Base-by-base conservation (phyloP, 176 grass and related monocot genomes). In the Cenchrus purpureus region DNA sequence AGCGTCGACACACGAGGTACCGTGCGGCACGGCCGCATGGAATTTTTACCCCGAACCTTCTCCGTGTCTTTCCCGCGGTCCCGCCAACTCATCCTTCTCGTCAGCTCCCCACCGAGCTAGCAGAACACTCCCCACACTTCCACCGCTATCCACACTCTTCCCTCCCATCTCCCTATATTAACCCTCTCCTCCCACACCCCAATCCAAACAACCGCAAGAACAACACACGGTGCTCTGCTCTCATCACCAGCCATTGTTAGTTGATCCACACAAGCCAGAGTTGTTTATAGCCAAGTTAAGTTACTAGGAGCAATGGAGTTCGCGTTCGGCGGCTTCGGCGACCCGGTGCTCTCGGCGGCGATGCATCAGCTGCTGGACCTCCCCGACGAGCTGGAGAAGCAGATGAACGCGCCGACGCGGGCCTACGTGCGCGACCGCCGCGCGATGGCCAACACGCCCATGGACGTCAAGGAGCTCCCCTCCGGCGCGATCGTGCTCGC, bases 381-480 rank as follows among this genome's bases (percentile, higher is more conserved):
- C 22, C 88, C 91, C 1, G 86, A 92, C 42, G 88, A 95, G 83
- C 76, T 82, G 34, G 91, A 95, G 58, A 83, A 90, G 83, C 65
- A 68, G 63, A 54, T 95, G 11, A 90, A 84, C 64, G 59, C 88
- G 17, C 93, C 93, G 11, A 93, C 85, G 40, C 79, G 87, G 7
- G 85, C 89, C 3, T 90, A 97, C 71, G 70, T 95, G 86, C 87
- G 87, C 16, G 89, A 94, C 83, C 85, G 78, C 79, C 85, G 80
- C 19, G 91, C 89, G 43, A 94, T 90, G 91, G 92, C 94, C 5
- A 90, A 86, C 92, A 94, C 92, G 2, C 92, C 91, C 5, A 89
- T 91, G 78, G 92, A 94, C 65, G 76, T 90, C 59, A 87, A 92
- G 90, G 90, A 97, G 86, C 63, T 94, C 5, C 92, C 89, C 2